Evolutionary conservation across 441 rosid genomes (phyloP).

Genomic region (Sinapis alba): DNA sequence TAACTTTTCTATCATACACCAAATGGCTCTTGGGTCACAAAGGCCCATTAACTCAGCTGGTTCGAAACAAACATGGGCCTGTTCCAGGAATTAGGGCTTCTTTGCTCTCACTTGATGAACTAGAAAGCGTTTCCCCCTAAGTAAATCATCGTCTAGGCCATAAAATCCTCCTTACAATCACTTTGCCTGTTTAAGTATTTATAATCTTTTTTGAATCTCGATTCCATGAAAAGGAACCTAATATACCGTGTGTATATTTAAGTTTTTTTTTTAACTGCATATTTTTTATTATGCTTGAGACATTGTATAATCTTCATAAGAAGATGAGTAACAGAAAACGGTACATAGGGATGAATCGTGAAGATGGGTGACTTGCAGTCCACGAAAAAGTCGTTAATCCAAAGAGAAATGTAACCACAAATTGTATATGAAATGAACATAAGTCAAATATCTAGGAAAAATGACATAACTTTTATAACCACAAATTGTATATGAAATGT

Average conservation of each 20-base stretch:
- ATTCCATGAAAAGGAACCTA: not conserved
- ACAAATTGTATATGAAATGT: not conserved
- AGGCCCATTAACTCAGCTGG: not conserved
- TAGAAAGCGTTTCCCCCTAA: not conserved
- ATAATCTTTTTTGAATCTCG: not conserved
- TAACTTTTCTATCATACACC: constrained; percentile 20
- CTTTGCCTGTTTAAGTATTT: not conserved
- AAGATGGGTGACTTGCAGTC: too few relatives aligned
- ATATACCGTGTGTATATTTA: not conserved
- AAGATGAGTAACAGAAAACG: too few relatives aligned
- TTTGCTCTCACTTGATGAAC: not conserved
- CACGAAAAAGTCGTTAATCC: too few relatives aligned
- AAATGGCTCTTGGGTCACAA: not conserved
- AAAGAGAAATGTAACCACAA: too few relatives aligned
- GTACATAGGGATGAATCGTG: too few relatives aligned
- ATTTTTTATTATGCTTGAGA: too few relatives aligned
- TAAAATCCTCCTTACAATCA: not conserved
- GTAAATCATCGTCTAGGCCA: not conserved
- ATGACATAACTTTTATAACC: not conserved
- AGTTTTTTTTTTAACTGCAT: too few relatives aligned
- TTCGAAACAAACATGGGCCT: not conserved
- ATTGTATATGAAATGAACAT: too few relatives aligned
- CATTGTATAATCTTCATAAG: too few relatives aligned
- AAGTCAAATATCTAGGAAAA: too few relatives aligned
- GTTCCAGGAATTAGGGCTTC: not conserved